These are phyloP conservation scores for Psidium guajava DNA, from an alignment of 345 rosid species.

Conservation along the genomic window DNA sequence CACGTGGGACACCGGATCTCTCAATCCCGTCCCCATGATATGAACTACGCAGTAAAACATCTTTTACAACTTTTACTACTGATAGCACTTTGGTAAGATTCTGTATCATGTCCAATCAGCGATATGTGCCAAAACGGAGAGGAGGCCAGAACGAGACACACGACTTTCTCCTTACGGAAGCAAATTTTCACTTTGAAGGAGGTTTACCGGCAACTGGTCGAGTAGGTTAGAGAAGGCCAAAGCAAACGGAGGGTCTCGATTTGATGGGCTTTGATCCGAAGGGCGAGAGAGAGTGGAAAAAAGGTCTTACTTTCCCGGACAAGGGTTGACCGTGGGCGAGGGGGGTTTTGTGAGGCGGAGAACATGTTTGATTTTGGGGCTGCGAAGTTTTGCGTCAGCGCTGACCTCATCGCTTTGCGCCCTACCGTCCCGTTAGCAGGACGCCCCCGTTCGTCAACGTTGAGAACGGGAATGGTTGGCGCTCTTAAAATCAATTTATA, in stretches of 20 bases:
- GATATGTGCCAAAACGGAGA: background rate
- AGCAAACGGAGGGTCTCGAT: background rate
- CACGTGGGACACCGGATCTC: background rate
- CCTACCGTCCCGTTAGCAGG: no score
- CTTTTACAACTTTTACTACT: no score
- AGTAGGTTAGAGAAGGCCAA: background rate
- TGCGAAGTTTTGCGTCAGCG: background rate
- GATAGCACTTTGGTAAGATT: background rate
- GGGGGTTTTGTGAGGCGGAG: background rate
- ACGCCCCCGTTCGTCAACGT: no score
- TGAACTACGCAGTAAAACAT: no score
- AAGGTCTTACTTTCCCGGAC: background rate
- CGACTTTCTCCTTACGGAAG: background rate
- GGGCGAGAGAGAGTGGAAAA: background rate
- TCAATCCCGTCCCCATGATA: background rate
- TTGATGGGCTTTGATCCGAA: background rate
- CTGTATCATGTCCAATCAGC: background rate
- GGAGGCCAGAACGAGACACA: background rate
- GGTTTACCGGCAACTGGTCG: background rate
- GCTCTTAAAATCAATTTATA: no score
- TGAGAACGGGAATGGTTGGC: no score
- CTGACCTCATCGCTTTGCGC: background rate
- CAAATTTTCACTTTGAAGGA: no score
- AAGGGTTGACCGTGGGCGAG: background rate
- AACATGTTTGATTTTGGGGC: background rate